These are phyloP conservation scores for Astrothelium macrocarpum DNA, from an alignment of 495 filamentous ascomycete species.

Conservation along the genomic window DNA sequence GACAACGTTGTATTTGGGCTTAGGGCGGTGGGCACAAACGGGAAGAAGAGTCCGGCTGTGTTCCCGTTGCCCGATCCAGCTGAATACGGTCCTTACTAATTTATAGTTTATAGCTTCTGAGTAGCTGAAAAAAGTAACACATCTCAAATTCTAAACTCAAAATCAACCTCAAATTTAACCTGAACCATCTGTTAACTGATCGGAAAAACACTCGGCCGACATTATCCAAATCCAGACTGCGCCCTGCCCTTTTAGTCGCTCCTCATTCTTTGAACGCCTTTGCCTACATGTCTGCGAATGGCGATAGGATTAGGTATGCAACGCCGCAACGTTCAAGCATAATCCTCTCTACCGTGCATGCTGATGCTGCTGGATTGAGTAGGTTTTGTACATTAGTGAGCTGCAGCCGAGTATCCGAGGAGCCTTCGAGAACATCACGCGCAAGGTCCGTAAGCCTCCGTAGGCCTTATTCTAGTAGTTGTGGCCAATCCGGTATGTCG, in stretches of 20 bases:
- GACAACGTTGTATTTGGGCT: slow-evolving; percentile 47
- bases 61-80: slow-evolving; percentile 2
- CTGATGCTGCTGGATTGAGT: not conserved
- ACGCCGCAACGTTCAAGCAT: not conserved
- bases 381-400: not conserved
- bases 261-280: not conserved
- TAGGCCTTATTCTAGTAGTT: not conserved
- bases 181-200: not conserved
- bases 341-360: not conserved
- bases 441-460: not conserved
- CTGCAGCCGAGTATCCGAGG: not conserved
- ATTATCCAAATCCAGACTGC: not conserved
- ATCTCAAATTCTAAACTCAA: slow-evolving; percentile 2
- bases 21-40: slow-evolving; percentile 38
- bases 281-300: not conserved
- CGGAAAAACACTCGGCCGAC: not conserved
- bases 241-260: not conserved
- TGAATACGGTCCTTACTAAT: not conserved
- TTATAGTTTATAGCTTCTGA: not conserved
- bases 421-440: not conserved
- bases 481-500: not conserved
- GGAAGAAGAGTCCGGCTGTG: slow-evolving; percentile 37
- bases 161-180: not conserved
- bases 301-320: too few relatives aligned
- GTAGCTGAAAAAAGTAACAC: not conserved